Percentiles rank a stretch among this genome's conserved stretches.
Evolutionary conservation across 176 grass and related monocot species (phyloP).

Genomic region (Cenchrus americanus): DNA sequence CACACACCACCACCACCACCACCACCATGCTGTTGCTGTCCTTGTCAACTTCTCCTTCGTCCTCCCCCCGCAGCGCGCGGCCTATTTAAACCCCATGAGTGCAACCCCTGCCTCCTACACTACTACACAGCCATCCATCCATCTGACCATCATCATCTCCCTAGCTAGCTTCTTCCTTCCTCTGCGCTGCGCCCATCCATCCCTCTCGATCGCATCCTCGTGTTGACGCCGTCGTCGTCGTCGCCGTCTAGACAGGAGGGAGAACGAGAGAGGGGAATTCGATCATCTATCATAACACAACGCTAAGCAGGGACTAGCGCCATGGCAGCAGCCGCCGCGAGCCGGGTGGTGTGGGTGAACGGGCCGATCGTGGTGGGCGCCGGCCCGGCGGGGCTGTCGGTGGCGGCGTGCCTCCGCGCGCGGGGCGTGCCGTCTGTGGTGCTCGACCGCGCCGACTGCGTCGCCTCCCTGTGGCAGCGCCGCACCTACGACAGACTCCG

Average conservation of each 20-base stretch:
- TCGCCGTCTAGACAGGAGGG: background rate
- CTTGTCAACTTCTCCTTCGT: background rate
- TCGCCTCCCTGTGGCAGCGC: conserved; percentile 82
- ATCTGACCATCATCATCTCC: too few species aligned
- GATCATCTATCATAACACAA: too few species aligned
- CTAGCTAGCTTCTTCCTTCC: too few species aligned
- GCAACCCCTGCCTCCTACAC: conserved; percentile 12
- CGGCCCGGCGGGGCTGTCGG: conserved; percentile 69
- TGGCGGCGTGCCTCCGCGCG: conserved; percentile 59
- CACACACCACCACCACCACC: background rate
- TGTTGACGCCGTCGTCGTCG: background rate
- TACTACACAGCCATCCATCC: background rate
- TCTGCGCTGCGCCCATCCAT: too few species aligned
- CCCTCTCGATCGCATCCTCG: background rate
- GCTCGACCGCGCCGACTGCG: conserved; percentile 74
- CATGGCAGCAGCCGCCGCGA: background rate
- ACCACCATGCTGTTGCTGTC: background rate
- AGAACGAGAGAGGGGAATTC: too few species aligned
- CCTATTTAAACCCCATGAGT: conserved; percentile 46
- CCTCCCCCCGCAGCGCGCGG: background rate
- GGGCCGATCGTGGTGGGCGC: conserved; percentile 85
- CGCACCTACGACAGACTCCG: conserved; percentile 75
- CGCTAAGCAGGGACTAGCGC: background rate
- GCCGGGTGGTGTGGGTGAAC: conserved; percentile 64
- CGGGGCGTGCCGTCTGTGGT: conserved; percentile 58